A percentile compares a stretch with the other conserved stretches of the same genome.
Conservation (phyloP, 83 land plant genomes). For the Thuja plicata region DNA sequence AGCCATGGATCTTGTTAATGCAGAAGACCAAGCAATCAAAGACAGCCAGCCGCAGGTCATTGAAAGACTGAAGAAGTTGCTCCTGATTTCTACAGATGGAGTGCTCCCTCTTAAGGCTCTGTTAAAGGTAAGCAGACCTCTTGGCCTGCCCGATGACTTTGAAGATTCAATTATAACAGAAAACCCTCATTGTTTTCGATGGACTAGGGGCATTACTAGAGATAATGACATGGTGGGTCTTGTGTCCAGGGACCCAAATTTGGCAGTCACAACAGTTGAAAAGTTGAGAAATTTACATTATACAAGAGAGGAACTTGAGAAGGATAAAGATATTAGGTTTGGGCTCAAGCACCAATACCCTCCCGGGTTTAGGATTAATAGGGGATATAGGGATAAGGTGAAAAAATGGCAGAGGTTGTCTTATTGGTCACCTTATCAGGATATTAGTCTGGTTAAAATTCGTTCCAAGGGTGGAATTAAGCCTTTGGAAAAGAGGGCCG, state of each 20-base stretch:
- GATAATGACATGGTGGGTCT: slow-evolving; percentile 33
- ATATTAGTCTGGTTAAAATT: slow-evolving; percentile 3
- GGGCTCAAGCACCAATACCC: slow-evolving; percentile 49
- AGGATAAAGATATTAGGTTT: slow-evolving; percentile 29
- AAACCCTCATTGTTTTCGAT: slow-evolving; percentile 29
- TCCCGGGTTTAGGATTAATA: slow-evolving; percentile 56
- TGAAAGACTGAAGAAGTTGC: slow-evolving; percentile 44
- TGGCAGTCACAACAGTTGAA: slow-evolving; percentile 37
- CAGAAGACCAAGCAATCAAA: slow-evolving; percentile 30
- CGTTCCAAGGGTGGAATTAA: slow-evolving; percentile 22
- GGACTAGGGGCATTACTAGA: slow-evolving; percentile 28
- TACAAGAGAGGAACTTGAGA: slow-evolving; percentile 24
- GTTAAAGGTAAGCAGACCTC: slow-evolving; percentile 47
- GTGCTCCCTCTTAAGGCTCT: slow-evolving; percentile 19
- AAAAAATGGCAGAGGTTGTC: slow-evolving; percentile 67
- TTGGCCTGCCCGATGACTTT: slow-evolving; percentile 67
- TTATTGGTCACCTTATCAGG: slow-evolving; percentile 58
- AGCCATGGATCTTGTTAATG: slow-evolving; percentile 29
- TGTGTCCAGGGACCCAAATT: background rate
- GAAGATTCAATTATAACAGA: slow-evolving; percentile 53
- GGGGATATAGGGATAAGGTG: slow-evolving; percentile 35
- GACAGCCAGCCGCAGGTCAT: slow-evolving; percentile 20
- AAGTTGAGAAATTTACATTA: slow-evolving; percentile 38
- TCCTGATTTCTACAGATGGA: slow-evolving; percentile 49
- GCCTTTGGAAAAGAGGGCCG: slow-evolving; percentile 55